Evolutionary conservation across 176 grass and related monocot genomes (phyloP).

Genomic region (Musa acuminata): DNA sequence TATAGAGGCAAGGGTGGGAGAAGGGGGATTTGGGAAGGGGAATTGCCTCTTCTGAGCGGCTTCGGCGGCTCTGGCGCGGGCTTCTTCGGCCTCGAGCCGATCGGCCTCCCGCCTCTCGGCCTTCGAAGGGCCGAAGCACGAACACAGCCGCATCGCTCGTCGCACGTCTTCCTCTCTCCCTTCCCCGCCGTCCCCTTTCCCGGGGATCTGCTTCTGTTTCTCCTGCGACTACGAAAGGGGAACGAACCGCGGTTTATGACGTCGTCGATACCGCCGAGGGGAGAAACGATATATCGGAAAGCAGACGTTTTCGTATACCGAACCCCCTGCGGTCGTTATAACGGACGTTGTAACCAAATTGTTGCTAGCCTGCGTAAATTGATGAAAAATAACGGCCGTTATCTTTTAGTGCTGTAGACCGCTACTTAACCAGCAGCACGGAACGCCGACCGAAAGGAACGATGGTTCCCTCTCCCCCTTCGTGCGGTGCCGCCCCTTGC

Average conservation of each 20-base stretch:
- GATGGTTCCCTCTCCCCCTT: background rate
- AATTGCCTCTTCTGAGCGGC: slow-evolving; percentile 74
- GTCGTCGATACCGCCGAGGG: background rate
- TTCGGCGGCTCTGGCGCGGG: slow-evolving; percentile 63
- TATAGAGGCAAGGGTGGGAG: background rate
- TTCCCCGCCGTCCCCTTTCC: background rate
- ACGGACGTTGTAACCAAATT: no score
- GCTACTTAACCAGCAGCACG: background rate
- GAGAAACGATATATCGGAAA: background rate
- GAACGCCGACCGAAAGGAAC: background rate
- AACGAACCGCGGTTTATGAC: background rate
- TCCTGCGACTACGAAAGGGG: background rate
- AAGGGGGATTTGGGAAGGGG: background rate
- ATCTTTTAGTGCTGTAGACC: background rate
- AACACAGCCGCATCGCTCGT: slow-evolving; percentile 53
- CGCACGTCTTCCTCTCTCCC: background rate
- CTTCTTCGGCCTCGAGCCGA: slow-evolving; percentile 55
- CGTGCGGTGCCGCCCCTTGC: no score
- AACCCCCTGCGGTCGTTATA: no score
- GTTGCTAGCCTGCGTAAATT: no score
- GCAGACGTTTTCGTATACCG: no score
- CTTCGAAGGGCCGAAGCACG: slow-evolving; percentile 57
- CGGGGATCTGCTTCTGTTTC: background rate
- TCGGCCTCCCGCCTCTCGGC: slow-evolving; percentile 42
- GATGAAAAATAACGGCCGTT: background rate